phyloP scores from a whole-genome alignment of 2,329 filamentous ascomycete genomes.

The Curvularia verruculosa region DNA sequence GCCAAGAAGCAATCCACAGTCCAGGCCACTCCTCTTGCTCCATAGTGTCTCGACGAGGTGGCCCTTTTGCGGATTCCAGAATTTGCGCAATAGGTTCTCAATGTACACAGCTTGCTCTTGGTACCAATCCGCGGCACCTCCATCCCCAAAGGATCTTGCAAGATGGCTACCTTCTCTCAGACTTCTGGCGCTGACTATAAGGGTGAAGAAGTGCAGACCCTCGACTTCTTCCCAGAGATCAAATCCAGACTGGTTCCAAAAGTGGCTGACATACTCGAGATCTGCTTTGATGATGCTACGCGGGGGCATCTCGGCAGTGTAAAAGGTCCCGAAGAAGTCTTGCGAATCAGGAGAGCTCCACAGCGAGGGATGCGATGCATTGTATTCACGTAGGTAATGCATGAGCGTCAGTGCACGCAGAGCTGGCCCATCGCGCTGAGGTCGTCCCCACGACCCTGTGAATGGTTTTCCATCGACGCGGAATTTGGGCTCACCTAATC shows the following conservation, averaged over 20 bases:
- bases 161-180: constrained; percentile 45
- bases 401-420: constrained; percentile 53
- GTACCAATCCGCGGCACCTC: constrained; percentile 50
- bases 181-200: constrained; percentile 47
- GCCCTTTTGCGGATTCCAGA: constrained; percentile 47
- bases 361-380: constrained; percentile 47
- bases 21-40: constrained; percentile 43
- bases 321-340: constrained; percentile 46
- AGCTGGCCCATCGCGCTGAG: constrained; percentile 54
- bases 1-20: constrained; percentile 49
- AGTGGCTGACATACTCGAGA: constrained; percentile 52
- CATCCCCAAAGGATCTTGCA: constrained; percentile 43
- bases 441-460: constrained; percentile 50
- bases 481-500: constrained; percentile 54
- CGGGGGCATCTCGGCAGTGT: constrained; percentile 45
- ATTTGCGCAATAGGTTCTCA: constrained; percentile 42
- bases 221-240: constrained; percentile 56
- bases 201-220: constrained; percentile 52
- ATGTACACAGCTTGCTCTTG: constrained; percentile 44
- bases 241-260: constrained; percentile 52
- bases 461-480: constrained; percentile 48
- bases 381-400: constrained; percentile 50
- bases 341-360: constrained; percentile 37
- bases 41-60: constrained; percentile 48
- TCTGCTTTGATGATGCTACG: constrained; percentile 54